Conservation (phyloP, 257 asterid genomes). For the Rauvolfia tetraphylla region DNA sequence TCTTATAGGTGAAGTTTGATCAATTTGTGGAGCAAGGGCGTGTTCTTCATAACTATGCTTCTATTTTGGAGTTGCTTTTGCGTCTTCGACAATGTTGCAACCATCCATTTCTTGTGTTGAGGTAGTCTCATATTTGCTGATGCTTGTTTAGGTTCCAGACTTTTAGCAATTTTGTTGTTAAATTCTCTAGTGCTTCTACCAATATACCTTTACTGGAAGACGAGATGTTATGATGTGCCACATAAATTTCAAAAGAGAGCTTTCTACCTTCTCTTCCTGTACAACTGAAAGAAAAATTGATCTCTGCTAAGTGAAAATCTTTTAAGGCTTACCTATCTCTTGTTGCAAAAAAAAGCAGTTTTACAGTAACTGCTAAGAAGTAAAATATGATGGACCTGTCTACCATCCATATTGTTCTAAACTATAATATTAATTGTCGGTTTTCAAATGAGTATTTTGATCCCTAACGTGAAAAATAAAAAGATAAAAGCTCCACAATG, state of each 20-base stretch:
- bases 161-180: not conserved
- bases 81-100: constrained; percentile 99
- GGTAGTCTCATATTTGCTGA: constrained; percentile 42
- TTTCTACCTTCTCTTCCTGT: not conserved
- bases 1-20: constrained; percentile 75
- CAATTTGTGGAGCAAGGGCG: constrained; percentile 98
- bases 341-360: not conserved
- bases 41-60: constrained; percentile 96
- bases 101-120: constrained; percentile 96
- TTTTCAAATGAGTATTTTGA: not conserved
- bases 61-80: constrained; percentile 88
- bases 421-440: not conserved
- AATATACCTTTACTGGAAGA: not conserved
- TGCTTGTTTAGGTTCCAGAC: not conserved
- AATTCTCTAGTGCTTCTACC: not conserved
- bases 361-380: not conserved
- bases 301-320: not conserved
- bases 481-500: not conserved
- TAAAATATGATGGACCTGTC: not conserved
- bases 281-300: not conserved
- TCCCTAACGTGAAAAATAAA: not conserved
- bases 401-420: too few species aligned
- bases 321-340: not conserved
- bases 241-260: not conserved
- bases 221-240: not conserved